phyloP scores from a whole-genome alignment of 345 rosid species.

The Linum usitatissimum region DNA sequence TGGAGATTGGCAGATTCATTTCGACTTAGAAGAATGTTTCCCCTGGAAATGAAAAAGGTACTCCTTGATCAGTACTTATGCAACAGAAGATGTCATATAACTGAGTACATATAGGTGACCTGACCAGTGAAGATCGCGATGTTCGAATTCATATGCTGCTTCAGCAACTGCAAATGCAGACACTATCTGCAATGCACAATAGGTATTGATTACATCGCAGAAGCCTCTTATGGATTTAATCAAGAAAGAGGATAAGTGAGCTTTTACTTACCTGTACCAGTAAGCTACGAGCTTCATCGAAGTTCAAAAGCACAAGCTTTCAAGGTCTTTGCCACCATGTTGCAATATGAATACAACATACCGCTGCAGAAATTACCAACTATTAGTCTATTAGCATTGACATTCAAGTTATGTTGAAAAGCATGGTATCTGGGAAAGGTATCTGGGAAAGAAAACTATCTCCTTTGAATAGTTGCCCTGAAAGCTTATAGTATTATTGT shows the following conservation, averaged over 20 bases:
- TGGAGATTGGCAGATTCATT: slow-evolving; percentile 36
- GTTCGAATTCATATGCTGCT: slow-evolving; percentile 91
- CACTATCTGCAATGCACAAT: slow-evolving; percentile 48
- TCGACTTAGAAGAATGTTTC: slow-evolving; percentile 72
- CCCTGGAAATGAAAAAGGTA: slow-evolving; percentile 39
- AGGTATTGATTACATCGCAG: not conserved
- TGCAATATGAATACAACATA: slow-evolving; percentile 76
- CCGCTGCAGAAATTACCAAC: slow-evolving; percentile 37
- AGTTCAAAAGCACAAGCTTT: slow-evolving; percentile 68
- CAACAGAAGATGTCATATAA: not conserved
- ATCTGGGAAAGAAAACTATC: not conserved
- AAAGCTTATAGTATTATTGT: not conserved
- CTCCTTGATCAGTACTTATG: slow-evolving; percentile 2
- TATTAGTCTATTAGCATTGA: not conserved
- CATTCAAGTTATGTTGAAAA: not conserved
- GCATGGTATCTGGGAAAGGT: not conserved
- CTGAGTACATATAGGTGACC: slow-evolving; percentile 1
- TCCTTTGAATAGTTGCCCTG: not conserved
- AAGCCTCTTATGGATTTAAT: not conserved
- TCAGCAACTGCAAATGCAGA: slow-evolving; percentile 89
- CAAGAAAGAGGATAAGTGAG: not conserved
- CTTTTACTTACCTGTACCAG: slow-evolving; percentile 53
- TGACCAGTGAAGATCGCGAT: slow-evolving; percentile 88
- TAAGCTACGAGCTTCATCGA: slow-evolving; percentile 73
- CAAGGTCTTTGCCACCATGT: slow-evolving; percentile 97